Evolutionary conservation across 2,329 filamentous ascomycete genomes (phyloP).

Genomic region (Blastomyces silverae): DNA sequence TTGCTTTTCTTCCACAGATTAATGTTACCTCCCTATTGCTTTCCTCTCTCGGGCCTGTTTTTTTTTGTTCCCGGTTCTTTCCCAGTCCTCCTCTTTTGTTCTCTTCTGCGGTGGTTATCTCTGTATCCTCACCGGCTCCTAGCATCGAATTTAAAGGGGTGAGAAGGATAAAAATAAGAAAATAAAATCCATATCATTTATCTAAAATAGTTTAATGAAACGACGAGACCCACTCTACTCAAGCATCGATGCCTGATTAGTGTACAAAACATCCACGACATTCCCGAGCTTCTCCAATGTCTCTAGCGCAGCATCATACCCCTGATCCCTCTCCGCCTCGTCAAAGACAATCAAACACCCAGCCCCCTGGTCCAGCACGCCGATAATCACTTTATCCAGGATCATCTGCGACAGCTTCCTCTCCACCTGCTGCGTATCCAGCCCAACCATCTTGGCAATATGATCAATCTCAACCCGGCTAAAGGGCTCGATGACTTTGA

Average conservation of each 20-base stretch:
- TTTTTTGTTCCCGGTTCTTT: no score
- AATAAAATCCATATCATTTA: slow-evolving; percentile 7
- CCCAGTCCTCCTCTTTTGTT: no score
- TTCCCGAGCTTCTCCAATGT: slow-evolving; percentile 97
- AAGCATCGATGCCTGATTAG: slow-evolving; percentile 90
- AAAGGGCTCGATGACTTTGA: slow-evolving; percentile 99
- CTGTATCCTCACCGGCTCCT: no score
- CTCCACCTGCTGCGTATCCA: slow-evolving; percentile 95
- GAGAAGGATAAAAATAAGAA: no score
- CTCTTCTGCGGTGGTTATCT: no score
- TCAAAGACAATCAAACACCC: slow-evolving; percentile 96
- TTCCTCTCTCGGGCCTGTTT: no score
- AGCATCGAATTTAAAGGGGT: no score
- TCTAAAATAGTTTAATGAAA: slow-evolving; percentile 3
- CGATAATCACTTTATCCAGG: slow-evolving; percentile 96
- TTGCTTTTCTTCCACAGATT: no score
- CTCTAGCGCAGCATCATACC: slow-evolving; percentile 86
- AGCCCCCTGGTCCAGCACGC: slow-evolving; percentile 94
- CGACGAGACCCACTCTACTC: slow-evolving; percentile 55
- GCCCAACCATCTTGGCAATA: slow-evolving; percentile 93
- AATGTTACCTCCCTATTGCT: no score
- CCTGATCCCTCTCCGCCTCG: slow-evolving; percentile 85
- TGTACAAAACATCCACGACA: slow-evolving; percentile 95
- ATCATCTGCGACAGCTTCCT: slow-evolving; percentile 99
- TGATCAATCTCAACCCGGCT: slow-evolving; percentile 94